phyloP scores from a whole-genome alignment of 2,329 filamentous ascomycete species.

The Cadophora luteo-olivacea region DNA sequence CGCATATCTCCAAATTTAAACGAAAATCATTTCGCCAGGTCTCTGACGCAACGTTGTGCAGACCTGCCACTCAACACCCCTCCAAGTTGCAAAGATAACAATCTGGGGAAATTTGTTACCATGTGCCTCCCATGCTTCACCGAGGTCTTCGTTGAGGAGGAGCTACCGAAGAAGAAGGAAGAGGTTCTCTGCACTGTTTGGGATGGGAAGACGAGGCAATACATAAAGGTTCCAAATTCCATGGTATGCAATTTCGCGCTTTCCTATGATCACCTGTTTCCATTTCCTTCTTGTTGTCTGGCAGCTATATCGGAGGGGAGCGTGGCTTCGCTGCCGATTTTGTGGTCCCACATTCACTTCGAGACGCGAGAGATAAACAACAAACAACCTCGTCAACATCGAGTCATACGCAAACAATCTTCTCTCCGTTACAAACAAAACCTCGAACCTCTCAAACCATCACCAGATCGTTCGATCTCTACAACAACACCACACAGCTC shows the following conservation, averaged over 20 bases:
- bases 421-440: background rate
- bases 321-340: constrained; percentile 4
- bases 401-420: background rate
- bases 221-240: constrained; percentile 28
- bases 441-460: background rate
- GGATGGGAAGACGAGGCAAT: constrained; percentile 31
- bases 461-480: background rate
- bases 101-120: background rate
- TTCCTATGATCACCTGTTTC: background rate
- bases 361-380: constrained; percentile 2
- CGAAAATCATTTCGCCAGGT: background rate
- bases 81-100: background rate
- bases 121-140: constrained; percentile 39
- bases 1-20: background rate
- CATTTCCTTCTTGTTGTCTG: background rate
- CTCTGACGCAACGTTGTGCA: no score
- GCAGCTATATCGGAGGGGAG: background rate
- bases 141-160: constrained; percentile 38
- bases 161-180: constrained; percentile 29
- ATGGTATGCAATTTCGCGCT: constrained; percentile 16
- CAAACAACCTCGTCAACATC: background rate
- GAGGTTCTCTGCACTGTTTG: constrained; percentile 26
- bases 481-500: background rate
- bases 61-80: background rate
- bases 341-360: constrained; percentile 12